Evolutionary conservation across 1,139 yeast species (phyloP), one percentile per base, ranked within the genome.

Genomic region (Meyerozyma guilliermondii): DNA sequence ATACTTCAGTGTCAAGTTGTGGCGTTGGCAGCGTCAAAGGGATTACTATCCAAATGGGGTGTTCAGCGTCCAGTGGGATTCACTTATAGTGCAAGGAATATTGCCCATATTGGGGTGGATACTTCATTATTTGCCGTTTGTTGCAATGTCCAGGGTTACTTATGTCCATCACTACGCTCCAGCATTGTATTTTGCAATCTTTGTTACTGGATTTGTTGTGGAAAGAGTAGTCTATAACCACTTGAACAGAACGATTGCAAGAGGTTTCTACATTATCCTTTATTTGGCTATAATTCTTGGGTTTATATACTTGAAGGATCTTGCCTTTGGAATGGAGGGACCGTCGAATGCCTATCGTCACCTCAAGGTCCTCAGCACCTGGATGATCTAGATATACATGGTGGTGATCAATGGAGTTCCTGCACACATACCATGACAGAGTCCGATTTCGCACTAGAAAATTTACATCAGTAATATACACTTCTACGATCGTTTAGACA

Each of bases 161-260:
- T 65, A 65, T 41, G 50, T 65, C 29, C 71, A 65, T 48, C 71
- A 65, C 43, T 65, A 65, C 40, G 67, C 59, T 17, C 71, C 69
- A 2, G 71, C 71, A 2, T 51, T 59, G 29, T 65, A 62, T 45
- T 65, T 65, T 48, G 68, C 65, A 29, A 65, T 63, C 6, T 59
- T 65, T 39, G 52, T 60, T 3, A 47, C 56, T 30, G 76, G 71
- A 0, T 72, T 58, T 43, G 47, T 69, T 11, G 49, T 69, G 48
- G 76, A 72, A 45, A 50, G 50, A 9, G 43, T 60, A 11, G 50
- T 62, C 3, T 50, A 49, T 26, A 53, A 53, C 33, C 48, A 43
- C 22, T 11, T 46, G 23, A 46, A 53, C 38, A 43, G 33, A 9
- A 42, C 46, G 35, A 41, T 55, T 35, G 49, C 49, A 22, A 26